Evolutionary conservation across 768 basidiomycete species (phyloP).

Genomic region (Boletus sp.): DNA sequence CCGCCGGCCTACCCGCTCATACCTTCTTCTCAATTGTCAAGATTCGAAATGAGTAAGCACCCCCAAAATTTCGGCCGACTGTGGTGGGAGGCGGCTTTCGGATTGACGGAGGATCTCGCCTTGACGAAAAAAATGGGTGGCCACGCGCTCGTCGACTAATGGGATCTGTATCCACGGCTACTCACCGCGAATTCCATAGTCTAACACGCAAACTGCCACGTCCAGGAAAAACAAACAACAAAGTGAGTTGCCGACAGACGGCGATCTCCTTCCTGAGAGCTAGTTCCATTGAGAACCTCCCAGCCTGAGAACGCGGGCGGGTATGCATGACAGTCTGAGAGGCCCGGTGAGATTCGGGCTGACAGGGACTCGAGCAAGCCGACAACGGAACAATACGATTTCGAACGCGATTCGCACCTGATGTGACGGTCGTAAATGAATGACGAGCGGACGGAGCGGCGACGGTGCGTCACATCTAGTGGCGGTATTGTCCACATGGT

Average conservation of each 20-base stretch:
- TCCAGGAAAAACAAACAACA: not conserved
- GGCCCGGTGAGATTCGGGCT: conserved; percentile 1
- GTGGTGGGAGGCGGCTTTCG: not conserved
- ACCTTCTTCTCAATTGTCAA: not conserved
- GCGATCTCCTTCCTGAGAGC: not conserved
- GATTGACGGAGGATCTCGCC: not conserved
- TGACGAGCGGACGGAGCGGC: not conserved
- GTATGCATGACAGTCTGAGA: not conserved
- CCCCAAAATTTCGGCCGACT: conserved; percentile 2
- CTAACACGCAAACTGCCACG: not conserved
- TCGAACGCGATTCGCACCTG: conserved; percentile 1
- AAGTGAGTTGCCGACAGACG: not conserved
- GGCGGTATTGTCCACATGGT: conserved; percentile 3
- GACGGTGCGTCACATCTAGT: not conserved
- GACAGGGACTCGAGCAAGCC: conserved; percentile 4
- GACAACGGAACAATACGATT: conserved; percentile 9
- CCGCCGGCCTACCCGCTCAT: not conserved
- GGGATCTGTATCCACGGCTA: conserved; percentile 1
- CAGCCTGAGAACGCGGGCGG: not conserved
- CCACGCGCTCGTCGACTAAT: not conserved
- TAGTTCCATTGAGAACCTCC: not conserved
- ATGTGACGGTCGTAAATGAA: conserved; percentile 1
- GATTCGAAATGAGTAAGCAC: not conserved
- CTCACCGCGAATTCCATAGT: not conserved
- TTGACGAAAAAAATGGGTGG: not conserved